A percentile compares a stretch with the other conserved stretches of the same genome.
Evolutionary conservation across 495 filamentous ascomycete species (phyloP).

Genomic region (Letharia columbiana): DNA sequence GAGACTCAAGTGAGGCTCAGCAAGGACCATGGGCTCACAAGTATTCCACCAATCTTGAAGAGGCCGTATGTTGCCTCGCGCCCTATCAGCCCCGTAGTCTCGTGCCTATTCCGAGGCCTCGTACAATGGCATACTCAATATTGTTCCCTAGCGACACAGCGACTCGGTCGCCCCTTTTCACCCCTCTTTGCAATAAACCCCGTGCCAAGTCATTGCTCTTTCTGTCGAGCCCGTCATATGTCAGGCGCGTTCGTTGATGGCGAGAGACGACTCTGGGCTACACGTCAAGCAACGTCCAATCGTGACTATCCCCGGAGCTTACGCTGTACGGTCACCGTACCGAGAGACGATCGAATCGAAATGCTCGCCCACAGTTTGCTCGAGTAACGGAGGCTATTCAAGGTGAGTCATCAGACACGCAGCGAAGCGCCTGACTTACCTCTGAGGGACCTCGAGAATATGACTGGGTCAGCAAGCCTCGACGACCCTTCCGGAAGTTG

Average conservation of each 20-base stretch:
- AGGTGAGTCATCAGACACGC: neutral
- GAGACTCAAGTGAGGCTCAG: neutral
- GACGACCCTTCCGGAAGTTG: conserved; percentile 7
- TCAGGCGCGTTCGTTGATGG: conserved; percentile 55
- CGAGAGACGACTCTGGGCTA: conserved; percentile 51
- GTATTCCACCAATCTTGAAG: conserved; percentile 85
- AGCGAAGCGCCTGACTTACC: conserved; percentile 26
- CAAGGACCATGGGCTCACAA: conserved; percentile 40
- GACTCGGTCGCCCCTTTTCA: conserved; percentile 77
- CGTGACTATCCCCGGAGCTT: conserved; percentile 23
- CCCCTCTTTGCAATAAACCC: conserved; percentile 63
- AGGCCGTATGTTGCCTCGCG: conserved; percentile 66
- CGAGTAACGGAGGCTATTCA: conserved; percentile 52
- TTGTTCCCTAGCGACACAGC: conserved; percentile 81
- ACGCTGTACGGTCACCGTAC: conserved; percentile 72
- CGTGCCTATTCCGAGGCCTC: conserved; percentile 14
- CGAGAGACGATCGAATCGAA: conserved; percentile 61
- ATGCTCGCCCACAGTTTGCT: conserved; percentile 72
- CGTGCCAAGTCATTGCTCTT: conserved; percentile 70
- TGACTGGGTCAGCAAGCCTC: conserved; percentile 40
- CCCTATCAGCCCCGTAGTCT: conserved; percentile 18
- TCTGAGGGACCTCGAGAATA: conserved; percentile 38
- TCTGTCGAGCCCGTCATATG: conserved; percentile 65
- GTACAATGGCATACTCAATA: conserved; percentile 67
- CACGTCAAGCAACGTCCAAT: conserved; percentile 1